phyloP scores from a whole-genome alignment of 2,329 filamentous ascomycete species.

The Stagonosporopsis tanaceti region DNA sequence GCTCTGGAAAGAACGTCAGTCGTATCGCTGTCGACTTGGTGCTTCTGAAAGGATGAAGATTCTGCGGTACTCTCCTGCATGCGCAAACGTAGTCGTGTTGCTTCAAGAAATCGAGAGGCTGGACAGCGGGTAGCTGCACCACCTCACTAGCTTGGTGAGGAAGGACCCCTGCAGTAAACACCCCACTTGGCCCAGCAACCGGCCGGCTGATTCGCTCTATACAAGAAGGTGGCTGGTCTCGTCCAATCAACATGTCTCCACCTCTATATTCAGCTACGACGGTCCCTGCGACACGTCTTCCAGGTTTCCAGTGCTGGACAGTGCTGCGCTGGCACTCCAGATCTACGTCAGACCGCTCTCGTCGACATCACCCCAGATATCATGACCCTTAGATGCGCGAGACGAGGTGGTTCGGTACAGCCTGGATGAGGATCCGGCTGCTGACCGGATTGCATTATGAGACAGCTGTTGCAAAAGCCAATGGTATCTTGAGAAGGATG shows the following conservation, averaged over 20 bases:
- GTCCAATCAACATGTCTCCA: conserved; percentile 25
- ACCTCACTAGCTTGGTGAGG: conserved; percentile 33
- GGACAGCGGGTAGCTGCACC: conserved; percentile 30
- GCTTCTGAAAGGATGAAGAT: conserved; percentile 15
- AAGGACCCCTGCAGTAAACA: conserved; percentile 32
- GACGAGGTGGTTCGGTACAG: not conserved
- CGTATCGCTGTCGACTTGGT: conserved; percentile 31
- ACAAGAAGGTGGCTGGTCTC: conserved; percentile 33
- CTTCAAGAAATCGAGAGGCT: conserved; percentile 23
- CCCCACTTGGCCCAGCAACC: conserved; percentile 36
- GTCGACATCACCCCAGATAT: not conserved
- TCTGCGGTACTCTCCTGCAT: conserved; percentile 15
- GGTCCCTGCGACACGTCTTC: conserved; percentile 16
- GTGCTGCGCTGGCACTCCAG: conserved; percentile 17
- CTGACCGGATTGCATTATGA: not conserved
- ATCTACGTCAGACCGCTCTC: conserved; percentile 22
- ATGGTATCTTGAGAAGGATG: conserved; percentile 12
- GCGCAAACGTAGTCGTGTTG: conserved; percentile 24
- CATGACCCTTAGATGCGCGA: not conserved
- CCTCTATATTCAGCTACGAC: conserved; percentile 13
- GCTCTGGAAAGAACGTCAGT: conserved; percentile 38
- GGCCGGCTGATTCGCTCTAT: conserved; percentile 20
- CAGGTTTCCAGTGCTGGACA: conserved; percentile 16
- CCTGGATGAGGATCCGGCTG: not conserved
- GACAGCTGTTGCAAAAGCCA: not conserved